These are phyloP conservation scores for Poronia punctata DNA, from an alignment of 495 filamentous ascomycete species.

Conservation along the genomic window DNA sequence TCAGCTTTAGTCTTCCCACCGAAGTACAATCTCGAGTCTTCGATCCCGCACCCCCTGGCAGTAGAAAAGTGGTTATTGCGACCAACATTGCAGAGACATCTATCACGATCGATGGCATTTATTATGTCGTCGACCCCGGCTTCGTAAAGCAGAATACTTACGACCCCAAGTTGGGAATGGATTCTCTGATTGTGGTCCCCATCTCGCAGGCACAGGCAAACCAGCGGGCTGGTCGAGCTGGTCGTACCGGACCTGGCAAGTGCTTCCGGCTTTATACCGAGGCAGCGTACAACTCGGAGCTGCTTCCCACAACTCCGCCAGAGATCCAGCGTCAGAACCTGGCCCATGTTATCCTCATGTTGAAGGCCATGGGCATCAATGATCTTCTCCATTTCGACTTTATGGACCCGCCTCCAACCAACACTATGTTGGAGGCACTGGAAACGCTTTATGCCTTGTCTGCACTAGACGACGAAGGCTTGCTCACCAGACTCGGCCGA, in stretches of 20 bases:
- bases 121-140: conserved; percentile 94
- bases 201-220: conserved; percentile 97
- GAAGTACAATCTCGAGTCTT: conserved; percentile 95
- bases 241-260: conserved; percentile 91
- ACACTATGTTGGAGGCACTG: conserved; percentile 93
- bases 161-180: conserved; percentile 96
- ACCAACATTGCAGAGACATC: conserved; percentile 98
- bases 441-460: conserved; percentile 91
- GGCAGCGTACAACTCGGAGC: conserved; percentile 90
- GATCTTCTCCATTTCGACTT: conserved; percentile 97
- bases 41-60: conserved; percentile 82
- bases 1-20: conserved; percentile 28
- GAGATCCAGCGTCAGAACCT: conserved; percentile 97
- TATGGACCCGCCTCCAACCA: conserved; percentile 96
- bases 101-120: conserved; percentile 95
- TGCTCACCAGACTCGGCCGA: conserved; percentile 83
- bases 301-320: conserved; percentile 91
- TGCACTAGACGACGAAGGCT: conserved; percentile 92
- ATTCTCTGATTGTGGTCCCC: conserved; percentile 87
- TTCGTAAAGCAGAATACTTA: conserved; percentile 98
- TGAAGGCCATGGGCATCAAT: conserved; percentile 99
- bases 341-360: conserved; percentile 91
- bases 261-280: conserved; percentile 96
- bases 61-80: conserved; percentile 91
- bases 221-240: conserved; percentile 87